Evolutionary conservation across 257 asterid species (phyloP), one percentile per base, ranked within the genome.

Genomic region (Ophiorrhiza pumila): DNA sequence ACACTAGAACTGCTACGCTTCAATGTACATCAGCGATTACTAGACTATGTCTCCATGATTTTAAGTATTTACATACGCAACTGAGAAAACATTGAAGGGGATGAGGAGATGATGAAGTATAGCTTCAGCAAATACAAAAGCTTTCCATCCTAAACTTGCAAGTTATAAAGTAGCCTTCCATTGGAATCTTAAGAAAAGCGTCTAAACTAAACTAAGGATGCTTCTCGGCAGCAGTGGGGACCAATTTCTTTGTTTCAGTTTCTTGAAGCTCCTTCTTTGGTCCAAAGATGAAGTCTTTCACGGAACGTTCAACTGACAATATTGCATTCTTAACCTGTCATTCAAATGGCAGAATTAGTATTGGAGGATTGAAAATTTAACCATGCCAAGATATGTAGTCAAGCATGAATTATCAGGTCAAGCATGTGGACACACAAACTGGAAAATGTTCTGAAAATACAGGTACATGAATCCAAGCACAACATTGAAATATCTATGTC

Each of bases 251-350:
- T 0, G 61, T 57, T 74, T 84, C 86, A 56, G 43, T 77, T 63
- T 80, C 79, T 66, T 80, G 76, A 75, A 70, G 41, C 78, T 75
- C 85, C 82, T 86, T 83, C 74, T 80, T 80, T 37, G 81, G 71
- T 76, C 97, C 96, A 72, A 91, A 81, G 37, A 94, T 39, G 13
- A 82, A 83, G 74, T 84, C 93, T 76, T 91, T 88, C 78, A 77
- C 87, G 1, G 97, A 91, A 17, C 68, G 78, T 79, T 90, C 81
- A 31, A 86, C 92, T 58, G 96, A 91, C 58, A 69, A 35, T 80
- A 94, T 82, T 53, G 83, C 84, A 8, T 84, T 84, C 74, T 80
- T 94, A 64, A 94, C 83, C 98, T 91, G 91, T 68, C 80, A 80
- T 72, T 69, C 59, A 62, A 46, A 71, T 62, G 41, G 45, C 23